Evolutionary conservation across 2,329 filamentous ascomycete species (phyloP), one percentile per base, ranked within the genome.

Genomic region (Chaetomiaceae sp.): DNA sequence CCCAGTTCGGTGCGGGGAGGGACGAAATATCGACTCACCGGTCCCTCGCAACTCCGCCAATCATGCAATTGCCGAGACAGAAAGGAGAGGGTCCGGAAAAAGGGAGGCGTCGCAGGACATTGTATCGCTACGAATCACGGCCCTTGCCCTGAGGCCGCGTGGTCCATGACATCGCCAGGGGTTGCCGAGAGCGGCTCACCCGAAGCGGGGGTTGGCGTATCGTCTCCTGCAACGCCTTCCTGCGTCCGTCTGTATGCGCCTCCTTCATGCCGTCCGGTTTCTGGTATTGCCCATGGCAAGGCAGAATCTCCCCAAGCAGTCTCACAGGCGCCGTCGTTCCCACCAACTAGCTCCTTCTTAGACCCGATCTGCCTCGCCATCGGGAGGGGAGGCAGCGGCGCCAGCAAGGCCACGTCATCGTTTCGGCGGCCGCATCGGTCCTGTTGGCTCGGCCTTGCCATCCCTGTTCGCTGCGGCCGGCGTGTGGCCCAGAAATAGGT

Each of bases 11-110:
- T 53, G 36, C 14, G 14, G 51, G 40, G 25, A 11, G 34, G 45
- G 36, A 51, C 45, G 43, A 54, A 39, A 38, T n/a, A 44, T 54
- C 47, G 47, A 25, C 39, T 57, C 22, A 54, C 54, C 45, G 39
- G 55, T 57, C 51, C 43, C 20, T 57, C 47, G 51, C 51, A 57
- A 39, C 43, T 57, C 55, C 54, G 55, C 55, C 47, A 57, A 57
- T 54, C 45, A 55, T 58, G 46, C 38, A 47, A 53, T 52, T 57
- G 27, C 52, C 45, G 45, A 55, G 45, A 53, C n/a, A 47, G 40
- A 12, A 42, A 55, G 52, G 45, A 50, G 45, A 50, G 40, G 51
- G 34, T 45, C 27, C 3, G 39, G 40, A 42, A 55, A 53, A 42
- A 31, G n/a, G 44, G 42, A 23, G 51, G 45, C 3, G 39, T 17